These are phyloP conservation scores for Lasiosphaeriaceae sp. DNA, from an alignment of 495 filamentous ascomycete genomes.

Conservation along the genomic window DNA sequence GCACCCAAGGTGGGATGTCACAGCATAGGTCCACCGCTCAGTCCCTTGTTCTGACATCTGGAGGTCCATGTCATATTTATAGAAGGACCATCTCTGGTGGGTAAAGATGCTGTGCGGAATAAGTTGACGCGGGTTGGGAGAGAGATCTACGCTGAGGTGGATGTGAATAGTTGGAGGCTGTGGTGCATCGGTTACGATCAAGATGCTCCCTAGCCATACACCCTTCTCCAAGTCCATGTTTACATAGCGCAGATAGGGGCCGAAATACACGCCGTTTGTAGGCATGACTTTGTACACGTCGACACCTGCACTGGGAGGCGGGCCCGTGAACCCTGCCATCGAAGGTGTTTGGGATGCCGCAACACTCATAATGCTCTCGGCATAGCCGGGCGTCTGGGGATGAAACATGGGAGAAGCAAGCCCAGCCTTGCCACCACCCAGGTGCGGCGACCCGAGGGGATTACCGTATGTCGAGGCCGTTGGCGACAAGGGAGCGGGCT, in stretches of 20 bases:
- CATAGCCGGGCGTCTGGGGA: constrained; percentile 65
- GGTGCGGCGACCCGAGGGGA: constrained; percentile 66
- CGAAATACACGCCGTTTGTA: constrained; percentile 98
- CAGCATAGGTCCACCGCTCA: constrained; percentile 96
- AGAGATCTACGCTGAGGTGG: constrained; percentile 85
- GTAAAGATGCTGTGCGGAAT: constrained; percentile 78
- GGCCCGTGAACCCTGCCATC: constrained; percentile 69
- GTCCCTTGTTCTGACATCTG: constrained; percentile 79
- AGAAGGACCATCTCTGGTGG: constrained; percentile 93
- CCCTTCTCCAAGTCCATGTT: constrained; percentile 96
- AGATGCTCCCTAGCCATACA: constrained; percentile 72
- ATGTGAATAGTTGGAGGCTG: constrained; percentile 96
- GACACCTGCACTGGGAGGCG: constrained; percentile 80
- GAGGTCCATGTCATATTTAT: constrained; percentile 89
- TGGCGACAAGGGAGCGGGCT: constrained; percentile 73
- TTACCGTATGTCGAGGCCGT: constrained; percentile 75
- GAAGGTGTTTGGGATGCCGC: constrained; percentile 63
- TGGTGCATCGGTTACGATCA: constrained; percentile 83
- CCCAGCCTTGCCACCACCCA: constrained; percentile 68
- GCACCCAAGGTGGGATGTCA: constrained; percentile 94
- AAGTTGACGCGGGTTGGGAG: constrained; percentile 87
- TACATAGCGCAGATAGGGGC: constrained; percentile 89
- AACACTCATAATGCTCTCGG: constrained; percentile 75
- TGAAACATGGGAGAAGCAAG: constrained; percentile 74
- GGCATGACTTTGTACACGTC: constrained; percentile 90